These are phyloP conservation scores for Vanderwaltozyma yarrowii DNA, from an alignment of 805 yeast genomes.

Conservation along the genomic window DNA sequence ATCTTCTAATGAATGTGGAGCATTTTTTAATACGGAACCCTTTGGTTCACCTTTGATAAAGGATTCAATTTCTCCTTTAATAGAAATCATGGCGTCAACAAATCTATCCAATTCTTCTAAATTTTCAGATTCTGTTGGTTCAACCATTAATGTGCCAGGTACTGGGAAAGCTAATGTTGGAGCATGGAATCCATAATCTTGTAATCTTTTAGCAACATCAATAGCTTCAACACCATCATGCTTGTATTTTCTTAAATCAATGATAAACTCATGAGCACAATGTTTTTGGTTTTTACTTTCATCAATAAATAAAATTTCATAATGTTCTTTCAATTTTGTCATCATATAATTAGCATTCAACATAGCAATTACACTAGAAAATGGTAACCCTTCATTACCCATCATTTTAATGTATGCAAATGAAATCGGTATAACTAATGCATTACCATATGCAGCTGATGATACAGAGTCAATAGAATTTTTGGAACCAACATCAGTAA, in stretches of 20 bases:
- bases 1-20: conserved; percentile 87
- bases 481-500: conserved; percentile 33
- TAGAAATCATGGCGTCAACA: conserved; percentile 75
- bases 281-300: conserved; percentile 40
- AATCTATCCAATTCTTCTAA: conserved; percentile 83
- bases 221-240: conserved; percentile 79
- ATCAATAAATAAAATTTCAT: conserved; percentile 61
- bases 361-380: conserved; percentile 83
- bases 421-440: conserved; percentile 84
- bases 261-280: conserved; percentile 94
- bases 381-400: conserved; percentile 78
- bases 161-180: conserved; percentile 99
- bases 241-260: conserved; percentile 83
- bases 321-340: conserved; percentile 58
- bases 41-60: conserved; percentile 55
- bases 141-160: conserved; percentile 94
- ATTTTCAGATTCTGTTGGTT: conserved; percentile 95
- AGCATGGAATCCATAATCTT: conserved; percentile 97
- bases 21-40: conserved; percentile 68
- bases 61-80: conserved; percentile 71
- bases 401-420: conserved; percentile 92
- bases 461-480: conserved; percentile 66
- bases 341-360: conserved; percentile 95
- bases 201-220: conserved; percentile 92
- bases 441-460: conserved; percentile 95